Conservation (phyloP, 1,284 basidiomycete species). For the Boletus mariae region DNA sequence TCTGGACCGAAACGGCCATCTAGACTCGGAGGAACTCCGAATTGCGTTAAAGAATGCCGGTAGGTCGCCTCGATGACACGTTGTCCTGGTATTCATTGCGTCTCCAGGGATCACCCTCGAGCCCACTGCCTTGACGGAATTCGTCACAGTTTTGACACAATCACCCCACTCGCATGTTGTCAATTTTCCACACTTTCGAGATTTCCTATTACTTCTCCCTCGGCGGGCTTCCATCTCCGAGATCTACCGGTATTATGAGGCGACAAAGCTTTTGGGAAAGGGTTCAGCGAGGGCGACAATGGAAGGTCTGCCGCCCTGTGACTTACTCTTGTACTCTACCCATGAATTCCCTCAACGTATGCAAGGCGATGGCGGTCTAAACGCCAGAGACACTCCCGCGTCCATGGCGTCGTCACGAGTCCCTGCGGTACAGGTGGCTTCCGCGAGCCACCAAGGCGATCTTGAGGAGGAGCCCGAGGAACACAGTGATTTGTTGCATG, state of each 20-base stretch:
- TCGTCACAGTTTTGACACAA: conserved; percentile 76
- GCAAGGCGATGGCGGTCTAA: conserved; percentile 70
- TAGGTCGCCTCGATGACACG: conserved; percentile 36
- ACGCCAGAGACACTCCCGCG: conserved; percentile 64
- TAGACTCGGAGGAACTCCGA: conserved; percentile 72
- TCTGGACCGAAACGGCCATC: conserved; percentile 77
- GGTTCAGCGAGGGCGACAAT: conserved; percentile 76
- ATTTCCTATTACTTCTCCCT: conserved; percentile 86
- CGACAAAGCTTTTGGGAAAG: conserved; percentile 68
- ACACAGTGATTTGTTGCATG: conserved; percentile 62
- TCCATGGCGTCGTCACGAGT: conserved; percentile 19
- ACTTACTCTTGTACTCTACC: conserved; percentile 18
- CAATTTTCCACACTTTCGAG: conserved; percentile 83
- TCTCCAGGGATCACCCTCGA: conserved; percentile 66
- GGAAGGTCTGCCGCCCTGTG: conserved; percentile 62
- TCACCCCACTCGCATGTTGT: conserved; percentile 66
- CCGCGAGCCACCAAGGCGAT: conserved; percentile 41
- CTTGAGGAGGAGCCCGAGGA: conserved; percentile 63
- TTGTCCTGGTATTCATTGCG: conserved; percentile 17
- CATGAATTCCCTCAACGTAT: conserved; percentile 24
- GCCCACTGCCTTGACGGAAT: conserved; percentile 66
- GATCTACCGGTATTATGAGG: conserved; percentile 85
- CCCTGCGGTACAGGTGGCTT: conserved; percentile 32
- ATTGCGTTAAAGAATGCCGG: conserved; percentile 72
- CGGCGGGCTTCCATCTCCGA: conserved; percentile 77